Evolutionary conservation across 495 filamentous ascomycete species (phyloP), one percentile per base, ranked within the genome.

Genomic region (Cladorrhinum samala): DNA sequence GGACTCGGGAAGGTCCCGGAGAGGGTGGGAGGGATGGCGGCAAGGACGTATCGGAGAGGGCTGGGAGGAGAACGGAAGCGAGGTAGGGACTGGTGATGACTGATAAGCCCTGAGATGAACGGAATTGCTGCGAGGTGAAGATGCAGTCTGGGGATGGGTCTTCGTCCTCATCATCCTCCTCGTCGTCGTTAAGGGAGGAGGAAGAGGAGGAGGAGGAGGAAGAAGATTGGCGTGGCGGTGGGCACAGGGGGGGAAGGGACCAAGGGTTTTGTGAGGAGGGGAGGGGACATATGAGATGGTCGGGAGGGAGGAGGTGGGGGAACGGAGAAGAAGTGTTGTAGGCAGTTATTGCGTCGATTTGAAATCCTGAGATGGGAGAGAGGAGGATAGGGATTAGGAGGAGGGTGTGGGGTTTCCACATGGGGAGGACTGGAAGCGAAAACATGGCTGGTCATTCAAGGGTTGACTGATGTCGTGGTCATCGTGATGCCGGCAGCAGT

Each of bases 81-180:
- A 56, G 47, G n/a, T 46, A 9, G 4, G 48, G 48, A 1, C 41
- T 51, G 18, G 54, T 56, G 14, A 56, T 56, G 7, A 56, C 2
- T 9, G 47, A 51, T 7, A 56, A 8, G n/a, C 54, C 54, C 36
- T 52, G 54, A 21, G 45, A 46, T 47, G 54, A 33, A 51, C 45
- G 5, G 27, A n/a, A n/a, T n/a, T n/a, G 4, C 2, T 33, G n/a
- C 11, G 40, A 14, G 14, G 54, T 56, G 39, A 56, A 56, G 14
- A 56, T 44, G 20, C 54, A 56, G 18, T 56, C 54, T 19, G 48
- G 45, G 18, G 14, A 21, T 33, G 27, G 11, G 27, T 33, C 27
- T 5, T 33, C 27, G 27, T 33, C 27, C 27, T n/a, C n/a, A n/a
- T n/a, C n/a, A n/a, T n/a, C n/a, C n/a, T n/a, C n/a, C n/a, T n/a